Conservation (phyloP, 805 yeast species). For the Tetrapisispora pingtungensis region DNA sequence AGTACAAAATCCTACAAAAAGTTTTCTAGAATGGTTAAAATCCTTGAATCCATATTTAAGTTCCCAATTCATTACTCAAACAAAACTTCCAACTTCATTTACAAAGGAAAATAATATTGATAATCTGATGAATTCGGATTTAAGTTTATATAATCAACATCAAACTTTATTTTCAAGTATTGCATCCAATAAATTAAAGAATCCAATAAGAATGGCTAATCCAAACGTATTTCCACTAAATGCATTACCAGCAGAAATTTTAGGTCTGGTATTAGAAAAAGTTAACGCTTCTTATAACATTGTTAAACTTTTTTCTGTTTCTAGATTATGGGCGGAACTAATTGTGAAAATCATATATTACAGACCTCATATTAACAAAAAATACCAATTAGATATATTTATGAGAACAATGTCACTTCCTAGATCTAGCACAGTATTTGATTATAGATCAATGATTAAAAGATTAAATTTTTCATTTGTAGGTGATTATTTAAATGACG, state of each 20-base stretch:
- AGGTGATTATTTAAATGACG: conserved; percentile 56
- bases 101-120: not conserved
- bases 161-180: not conserved
- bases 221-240: conserved; percentile 19
- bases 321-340: conserved; percentile 69
- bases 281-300: conserved; percentile 51
- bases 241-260: conserved; percentile 43
- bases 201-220: conserved; percentile 1
- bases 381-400: conserved; percentile 41
- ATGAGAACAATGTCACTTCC: conserved; percentile 24
- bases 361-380: conserved; percentile 60
- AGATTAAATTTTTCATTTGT: conserved; percentile 73
- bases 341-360: conserved; percentile 79
- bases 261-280: conserved; percentile 56
- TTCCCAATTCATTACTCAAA: conserved; percentile 5
- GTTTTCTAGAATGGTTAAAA: conserved; percentile 17
- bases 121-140: not conserved
- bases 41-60: conserved; percentile 16
- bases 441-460: conserved; percentile 59
- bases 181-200: not conserved
- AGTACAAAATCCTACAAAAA: conserved; percentile 18
- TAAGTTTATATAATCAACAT: not conserved
- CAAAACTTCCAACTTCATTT: conserved; percentile 7
- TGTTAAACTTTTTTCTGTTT: conserved; percentile 56
- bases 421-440: conserved; percentile 43